Evolutionary conservation across 257 asterid species (phyloP), one percentile per base, ranked within the genome.

Genomic region (Gentiana macrophylla): DNA sequence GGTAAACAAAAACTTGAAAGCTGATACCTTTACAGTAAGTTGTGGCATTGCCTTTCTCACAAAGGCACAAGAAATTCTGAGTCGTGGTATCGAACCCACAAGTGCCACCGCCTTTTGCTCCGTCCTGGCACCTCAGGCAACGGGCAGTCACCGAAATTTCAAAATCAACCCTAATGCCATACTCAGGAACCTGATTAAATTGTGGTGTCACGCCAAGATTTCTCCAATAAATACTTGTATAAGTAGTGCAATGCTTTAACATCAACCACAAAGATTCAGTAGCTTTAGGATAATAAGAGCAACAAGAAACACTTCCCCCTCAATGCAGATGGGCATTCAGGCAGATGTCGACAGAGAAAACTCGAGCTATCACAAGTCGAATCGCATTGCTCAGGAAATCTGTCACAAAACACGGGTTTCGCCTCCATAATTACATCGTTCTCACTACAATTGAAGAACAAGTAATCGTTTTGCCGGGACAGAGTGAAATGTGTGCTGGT

Each of bases 351-450:
- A 74, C 98, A 91, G 9, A 92, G 83, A 50, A 77, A 88, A 53
- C 94, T 87, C 3, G 94, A 63, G 32, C 86, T 85, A 71, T 88
- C 98, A 65, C 98, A 88, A 0, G 88, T 69, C 2, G 97, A 87
- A 68, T 92, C 98, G 35, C 98, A 92, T 49, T 80, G 94, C 63
- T 88, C 97, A 0, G 98, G 98, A 50, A 81, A 81, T 0, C 88
- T 79, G 56, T 83, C 86, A 58, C 98, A 92, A 67, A 92, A 80
- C 32, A 59, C 54, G 1, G 97, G 95, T 55, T 76, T 83, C 1
- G 94, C 69, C 62, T 79, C 97, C 75, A 83, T 72, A 61, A 81
- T 77, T 50, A 91, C 98, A n/a, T 78, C 82, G 6, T 37, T n/a
- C 11, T 67, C 64, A 67, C 93, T 87, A 57, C 98, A 91, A 57